phyloP scores from a whole-genome alignment of 2,329 filamentous ascomycete species.

The Cryphonectria naterciae region DNA sequence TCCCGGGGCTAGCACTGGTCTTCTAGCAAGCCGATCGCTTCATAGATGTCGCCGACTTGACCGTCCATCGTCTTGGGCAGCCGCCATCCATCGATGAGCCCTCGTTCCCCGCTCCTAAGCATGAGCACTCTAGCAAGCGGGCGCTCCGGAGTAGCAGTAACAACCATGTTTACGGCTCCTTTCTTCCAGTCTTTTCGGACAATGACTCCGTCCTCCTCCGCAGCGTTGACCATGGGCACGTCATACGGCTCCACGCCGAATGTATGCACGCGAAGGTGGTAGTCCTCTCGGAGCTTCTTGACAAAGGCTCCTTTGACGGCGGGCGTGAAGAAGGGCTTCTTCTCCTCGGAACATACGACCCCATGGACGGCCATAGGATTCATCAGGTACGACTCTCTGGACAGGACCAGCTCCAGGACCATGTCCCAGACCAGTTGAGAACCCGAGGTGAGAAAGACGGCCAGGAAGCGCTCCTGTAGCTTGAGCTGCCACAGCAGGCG shows the following conservation, averaged over 20 bases:
- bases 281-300: conserved; percentile 1
- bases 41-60: not conserved
- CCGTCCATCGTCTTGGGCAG: not conserved
- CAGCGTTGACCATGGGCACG: conserved; percentile 20
- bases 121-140: not conserved
- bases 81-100: not conserved
- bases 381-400: not conserved
- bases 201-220: not conserved
- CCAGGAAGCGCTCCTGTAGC: not conserved
- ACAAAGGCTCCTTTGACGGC: conserved; percentile 48
- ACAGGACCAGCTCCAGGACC: not conserved
- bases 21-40: not conserved
- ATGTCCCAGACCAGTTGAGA: not conserved
- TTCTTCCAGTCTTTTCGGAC: not conserved
- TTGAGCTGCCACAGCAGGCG: conserved; percentile 11
- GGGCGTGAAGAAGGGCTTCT: conserved; percentile 30
- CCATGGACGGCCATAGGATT: not conserved
- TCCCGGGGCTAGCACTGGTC: not conserved
- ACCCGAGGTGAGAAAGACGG: not conserved
- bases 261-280: conserved; percentile 8
- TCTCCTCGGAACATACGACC: not conserved
- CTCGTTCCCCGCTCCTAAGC: not conserved
- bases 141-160: not conserved
- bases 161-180: not conserved
- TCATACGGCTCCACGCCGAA: conserved; percentile 19